phyloP scores from a whole-genome alignment of 345 rosid species.

The Gossypium longicalyx region DNA sequence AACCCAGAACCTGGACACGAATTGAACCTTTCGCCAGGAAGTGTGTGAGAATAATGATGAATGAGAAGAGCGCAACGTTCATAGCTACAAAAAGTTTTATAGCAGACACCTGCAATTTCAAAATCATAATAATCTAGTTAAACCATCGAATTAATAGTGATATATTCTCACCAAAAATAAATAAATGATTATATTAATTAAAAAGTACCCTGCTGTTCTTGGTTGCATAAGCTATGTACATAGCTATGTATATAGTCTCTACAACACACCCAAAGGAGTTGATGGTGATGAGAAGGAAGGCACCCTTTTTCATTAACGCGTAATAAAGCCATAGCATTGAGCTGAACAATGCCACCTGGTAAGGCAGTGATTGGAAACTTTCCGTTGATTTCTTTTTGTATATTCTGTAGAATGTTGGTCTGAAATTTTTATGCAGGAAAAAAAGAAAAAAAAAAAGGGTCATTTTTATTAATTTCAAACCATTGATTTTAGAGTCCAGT shows the following conservation, averaged over 20 bases:
- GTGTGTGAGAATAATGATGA: slow-evolving; percentile 38
- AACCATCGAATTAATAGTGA: not conserved
- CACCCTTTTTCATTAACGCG: slow-evolving; percentile 52
- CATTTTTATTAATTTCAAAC: not conserved
- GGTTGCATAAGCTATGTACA: slow-evolving; percentile 59
- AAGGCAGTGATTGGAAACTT: slow-evolving; percentile 76
- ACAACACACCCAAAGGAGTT: slow-evolving; percentile 74
- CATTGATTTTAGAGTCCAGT: not conserved
- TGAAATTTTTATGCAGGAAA: slow-evolving; percentile 17
- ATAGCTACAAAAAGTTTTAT: slow-evolving; percentile 40
- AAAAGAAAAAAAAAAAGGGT: too few species aligned
- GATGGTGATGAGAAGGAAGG: slow-evolving; percentile 74
- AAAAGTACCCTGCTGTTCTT: slow-evolving; percentile 28
- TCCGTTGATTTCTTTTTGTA: slow-evolving; percentile 67
- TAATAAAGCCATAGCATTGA: slow-evolving; percentile 91
- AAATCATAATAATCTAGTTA: not conserved
- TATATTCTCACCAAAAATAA: not conserved
- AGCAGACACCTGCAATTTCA: slow-evolving; percentile 49
- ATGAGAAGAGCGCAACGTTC: slow-evolving; percentile 55
- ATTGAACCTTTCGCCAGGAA: slow-evolving; percentile 22
- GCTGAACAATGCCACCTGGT: slow-evolving; percentile 80
- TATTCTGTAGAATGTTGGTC: slow-evolving; percentile 77
- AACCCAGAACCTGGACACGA: slow-evolving; percentile 56
- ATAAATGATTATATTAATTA: not conserved
- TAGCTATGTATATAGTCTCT: slow-evolving; percentile 57